Conservation (phyloP, 306 rosid species). For the Amphicarpaea edgeworthii region DNA sequence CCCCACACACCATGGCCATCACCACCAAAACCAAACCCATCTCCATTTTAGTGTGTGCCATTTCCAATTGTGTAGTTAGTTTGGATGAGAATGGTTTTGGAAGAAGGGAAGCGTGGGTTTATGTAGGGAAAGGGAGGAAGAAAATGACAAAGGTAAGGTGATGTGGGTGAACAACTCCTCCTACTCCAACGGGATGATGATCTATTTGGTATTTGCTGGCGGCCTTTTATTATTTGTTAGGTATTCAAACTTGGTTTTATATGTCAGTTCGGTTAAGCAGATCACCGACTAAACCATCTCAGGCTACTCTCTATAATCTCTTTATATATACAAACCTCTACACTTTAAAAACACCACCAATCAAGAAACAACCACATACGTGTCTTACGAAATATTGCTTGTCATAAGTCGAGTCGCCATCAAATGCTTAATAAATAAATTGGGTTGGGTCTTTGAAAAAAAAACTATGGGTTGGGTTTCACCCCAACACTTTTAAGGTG, state of each 20-base stretch:
- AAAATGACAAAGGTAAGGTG: constrained; percentile 55
- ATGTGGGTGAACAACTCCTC: constrained; percentile 72
- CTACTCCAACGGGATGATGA: constrained; percentile 53
- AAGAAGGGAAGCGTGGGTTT: constrained; percentile 35
- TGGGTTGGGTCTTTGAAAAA: neutral
- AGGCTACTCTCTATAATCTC: neutral
- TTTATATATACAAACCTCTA: neutral
- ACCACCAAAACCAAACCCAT: constrained; percentile 54
- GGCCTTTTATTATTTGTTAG: neutral
- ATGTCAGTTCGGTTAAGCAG: constrained; percentile 51
- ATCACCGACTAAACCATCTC: constrained; percentile 51
- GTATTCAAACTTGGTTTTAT: constrained; percentile 42
- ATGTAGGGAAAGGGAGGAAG: constrained; percentile 60
- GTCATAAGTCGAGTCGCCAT: neutral
- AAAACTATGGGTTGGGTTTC: neutral
- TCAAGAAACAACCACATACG: constrained; percentile 23
- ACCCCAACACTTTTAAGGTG: neutral
- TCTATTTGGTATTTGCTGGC: constrained; percentile 35
- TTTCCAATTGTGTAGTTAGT: constrained; percentile 37
- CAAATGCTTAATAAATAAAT: too few relatives aligned
- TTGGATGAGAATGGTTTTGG: constrained; percentile 10
- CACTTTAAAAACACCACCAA: constrained; percentile 26
- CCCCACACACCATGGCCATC: constrained; percentile 55
- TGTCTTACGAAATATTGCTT: constrained; percentile 14
- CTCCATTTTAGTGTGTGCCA: constrained; percentile 58